Base-by-base conservation (phyloP, 257 asterid genomes). In the Scutellaria minor region DNA sequence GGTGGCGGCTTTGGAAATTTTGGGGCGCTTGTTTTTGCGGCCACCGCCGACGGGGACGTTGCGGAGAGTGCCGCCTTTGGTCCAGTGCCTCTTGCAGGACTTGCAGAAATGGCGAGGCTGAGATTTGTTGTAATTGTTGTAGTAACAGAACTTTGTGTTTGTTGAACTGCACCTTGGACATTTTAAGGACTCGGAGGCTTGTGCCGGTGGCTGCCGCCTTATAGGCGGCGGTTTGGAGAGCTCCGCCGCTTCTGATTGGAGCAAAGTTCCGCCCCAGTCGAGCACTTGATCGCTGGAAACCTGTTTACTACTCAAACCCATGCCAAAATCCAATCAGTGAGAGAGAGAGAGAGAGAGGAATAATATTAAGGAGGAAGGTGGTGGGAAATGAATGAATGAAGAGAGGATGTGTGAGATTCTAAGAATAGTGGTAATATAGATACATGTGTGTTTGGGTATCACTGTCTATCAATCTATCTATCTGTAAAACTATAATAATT, bases 31-130 rank as follows among this genome's bases (percentile, higher is more conserved):
- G 84, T 78, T 86, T 64, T 89, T 91, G 41, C 92, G 80, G 70
- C 88, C 86, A 47, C 91, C 96, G 60, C 96, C 97, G 51, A 89
- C 81, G 0, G 94, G 96, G 31, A 91, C 89, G 45, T 89, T 87
- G 8, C 94, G 91, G 11, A 90, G 86, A 7, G 90, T 84, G 55
- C 97, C 97, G 7, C 96, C 97, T 70, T 77, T 81, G 2, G 97
- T 91, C 97, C 96, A 89, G 81, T 89, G 93, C 71, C 96, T 77
- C 70, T 86, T 86, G 75, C 97, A 91, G 6, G 85, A 80, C 77
- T 89, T 91, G 72, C 97, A 91, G 44, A 83, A 87, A 79, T 91
- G 87, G 7, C 97, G 83, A 9, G 96, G 97, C 69, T 91, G 97
- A 7, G 91, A 82, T 44, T 84, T 83, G 54, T 85, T 89, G 74